Conservation (phyloP, 75 land plant genomes). For the Pinus taeda region DNA sequence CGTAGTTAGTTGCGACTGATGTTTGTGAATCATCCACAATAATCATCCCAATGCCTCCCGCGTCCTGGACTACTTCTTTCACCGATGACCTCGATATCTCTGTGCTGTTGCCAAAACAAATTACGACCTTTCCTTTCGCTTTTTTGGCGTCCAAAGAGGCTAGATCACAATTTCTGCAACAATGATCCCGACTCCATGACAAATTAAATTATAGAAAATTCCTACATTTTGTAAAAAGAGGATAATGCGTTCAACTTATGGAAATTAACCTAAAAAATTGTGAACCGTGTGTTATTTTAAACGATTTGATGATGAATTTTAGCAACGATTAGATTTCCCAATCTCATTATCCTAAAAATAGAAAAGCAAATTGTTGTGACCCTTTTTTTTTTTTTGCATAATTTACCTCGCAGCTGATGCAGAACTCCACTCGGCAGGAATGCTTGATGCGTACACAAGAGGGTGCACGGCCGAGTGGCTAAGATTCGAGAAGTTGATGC, state of each 20-base stretch:
- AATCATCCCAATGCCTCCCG: conserved; percentile 60
- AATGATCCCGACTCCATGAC: no score
- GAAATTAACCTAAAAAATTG: no score
- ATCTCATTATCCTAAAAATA: neutral
- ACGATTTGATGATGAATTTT: neutral
- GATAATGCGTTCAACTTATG: no score
- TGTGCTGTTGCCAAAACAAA: conserved; percentile 31
- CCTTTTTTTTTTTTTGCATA: neutral
- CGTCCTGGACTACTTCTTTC: conserved; percentile 21
- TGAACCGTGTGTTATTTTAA: no score
- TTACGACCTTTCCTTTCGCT: conserved; percentile 65
- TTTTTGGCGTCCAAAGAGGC: conserved; percentile 35
- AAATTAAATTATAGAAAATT: no score
- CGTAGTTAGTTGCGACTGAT: conserved; percentile 23
- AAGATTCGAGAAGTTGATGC: conserved; percentile 35
- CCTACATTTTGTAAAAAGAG: no score
- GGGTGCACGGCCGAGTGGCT: conserved; percentile 28
- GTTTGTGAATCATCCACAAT: conserved; percentile 33
- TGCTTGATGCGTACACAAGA: conserved; percentile 25
- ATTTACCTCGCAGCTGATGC: conserved; percentile 33
- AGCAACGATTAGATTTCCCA: neutral
- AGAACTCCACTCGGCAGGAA: conserved; percentile 9
- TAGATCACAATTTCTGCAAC: conserved; percentile 43
- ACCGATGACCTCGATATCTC: conserved; percentile 1
- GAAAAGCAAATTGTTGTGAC: no score